phyloP scores from a whole-genome alignment of 2,329 filamentous ascomycete species.

The Pseudogymnoascus sp. region DNA sequence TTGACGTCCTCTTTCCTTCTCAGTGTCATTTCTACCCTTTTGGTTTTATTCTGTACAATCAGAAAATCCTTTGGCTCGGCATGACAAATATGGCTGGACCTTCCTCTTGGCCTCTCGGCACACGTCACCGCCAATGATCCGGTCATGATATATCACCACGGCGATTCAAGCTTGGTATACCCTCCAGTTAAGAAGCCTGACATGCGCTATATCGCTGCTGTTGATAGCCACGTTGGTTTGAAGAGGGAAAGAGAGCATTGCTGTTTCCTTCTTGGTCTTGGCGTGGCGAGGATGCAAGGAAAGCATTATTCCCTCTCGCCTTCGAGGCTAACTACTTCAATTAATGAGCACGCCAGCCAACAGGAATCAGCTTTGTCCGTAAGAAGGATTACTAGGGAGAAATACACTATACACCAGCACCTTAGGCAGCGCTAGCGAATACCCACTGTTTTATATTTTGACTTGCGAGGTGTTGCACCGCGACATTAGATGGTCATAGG shows the following conservation, averaged over 20 bases:
- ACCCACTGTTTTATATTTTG: too few species aligned
- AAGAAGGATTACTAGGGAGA: too few species aligned
- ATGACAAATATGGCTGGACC: constrained; percentile 6
- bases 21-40: neutral
- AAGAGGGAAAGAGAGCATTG: neutral
- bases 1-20: neutral
- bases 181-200: neutral
- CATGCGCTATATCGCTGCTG: neutral
- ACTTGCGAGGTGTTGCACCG: neutral
- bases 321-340: too few species aligned
- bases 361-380: too few species aligned
- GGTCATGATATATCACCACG: neutral
- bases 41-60: neutral
- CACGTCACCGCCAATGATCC: neutral
- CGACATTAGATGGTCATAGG: neutral
- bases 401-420: too few species aligned
- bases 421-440: too few species aligned
- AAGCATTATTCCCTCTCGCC: neutral
- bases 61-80: neutral
- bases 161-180: neutral
- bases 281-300: neutral
- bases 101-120: neutral
- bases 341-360: too few species aligned
- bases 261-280: neutral
- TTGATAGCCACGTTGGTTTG: neutral